Percentiles rank a stretch among this genome's conserved stretches.
Evolutionary conservation across 2,329 filamentous ascomycete species (phyloP).

Genomic region (Sporothrix humicola): DNA sequence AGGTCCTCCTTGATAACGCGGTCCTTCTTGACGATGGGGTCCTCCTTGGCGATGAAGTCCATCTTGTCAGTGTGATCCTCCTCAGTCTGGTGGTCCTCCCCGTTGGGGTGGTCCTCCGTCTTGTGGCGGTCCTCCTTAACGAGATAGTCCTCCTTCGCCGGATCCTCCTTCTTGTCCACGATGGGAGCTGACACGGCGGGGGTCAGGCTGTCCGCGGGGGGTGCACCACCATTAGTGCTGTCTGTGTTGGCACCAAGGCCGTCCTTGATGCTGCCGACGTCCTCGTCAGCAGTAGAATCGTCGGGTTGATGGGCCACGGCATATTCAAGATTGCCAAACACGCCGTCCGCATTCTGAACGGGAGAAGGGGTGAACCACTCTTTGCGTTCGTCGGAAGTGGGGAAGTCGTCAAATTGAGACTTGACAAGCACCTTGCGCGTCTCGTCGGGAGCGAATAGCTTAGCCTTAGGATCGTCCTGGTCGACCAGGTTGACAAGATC

Average conservation of each 20-base stretch:
- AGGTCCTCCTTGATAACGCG: too few species aligned
- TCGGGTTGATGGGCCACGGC: too few species aligned
- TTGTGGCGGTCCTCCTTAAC: too few species aligned
- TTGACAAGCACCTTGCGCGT: not conserved
- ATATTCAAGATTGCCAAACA: not conserved
- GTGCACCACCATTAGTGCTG: not conserved
- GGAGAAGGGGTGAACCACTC: constrained; percentile 1
- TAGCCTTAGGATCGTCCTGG: not conserved
- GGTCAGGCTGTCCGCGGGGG: not conserved
- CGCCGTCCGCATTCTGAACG: not conserved
- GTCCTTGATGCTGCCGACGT: not conserved
- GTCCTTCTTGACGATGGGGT: too few species aligned
- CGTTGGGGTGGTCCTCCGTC: too few species aligned
- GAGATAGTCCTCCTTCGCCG: too few species aligned
- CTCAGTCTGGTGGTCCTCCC: too few species aligned
- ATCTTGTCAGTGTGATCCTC: too few species aligned
- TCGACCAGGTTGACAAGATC: not conserved
- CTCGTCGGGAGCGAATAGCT: not conserved
- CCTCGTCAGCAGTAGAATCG: too few species aligned
- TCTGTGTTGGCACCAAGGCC: not conserved
- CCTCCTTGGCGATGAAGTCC: too few species aligned
- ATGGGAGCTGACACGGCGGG: not conserved
- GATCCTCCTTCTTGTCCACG: not conserved
- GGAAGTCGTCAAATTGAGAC: not conserved
- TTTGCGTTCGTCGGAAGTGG: not conserved